These are phyloP conservation scores for Henckelia pumila DNA, from an alignment of 257 asterid species.

Conservation along the genomic window DNA sequence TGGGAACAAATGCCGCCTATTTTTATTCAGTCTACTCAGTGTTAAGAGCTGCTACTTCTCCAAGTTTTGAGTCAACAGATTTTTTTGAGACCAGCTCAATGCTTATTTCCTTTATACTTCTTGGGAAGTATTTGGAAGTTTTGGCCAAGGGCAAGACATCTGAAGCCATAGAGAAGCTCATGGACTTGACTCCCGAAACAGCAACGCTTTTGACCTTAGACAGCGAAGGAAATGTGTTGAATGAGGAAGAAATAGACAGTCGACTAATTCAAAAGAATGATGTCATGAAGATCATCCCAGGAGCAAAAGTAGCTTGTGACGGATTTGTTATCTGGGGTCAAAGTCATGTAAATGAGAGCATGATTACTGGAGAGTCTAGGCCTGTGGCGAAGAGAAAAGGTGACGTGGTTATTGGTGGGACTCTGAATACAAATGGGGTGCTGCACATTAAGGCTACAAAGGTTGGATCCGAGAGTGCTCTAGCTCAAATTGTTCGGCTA, in stretches of 20 bases:
- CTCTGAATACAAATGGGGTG: slow-evolving; percentile 52
- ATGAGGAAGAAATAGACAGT: slow-evolving; percentile 58
- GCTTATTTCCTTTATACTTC: slow-evolving; percentile 62
- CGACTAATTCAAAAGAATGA: slow-evolving; percentile 56
- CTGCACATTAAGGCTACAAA: slow-evolving; percentile 52
- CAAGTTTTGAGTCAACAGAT: slow-evolving; percentile 46
- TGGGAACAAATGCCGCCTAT: slow-evolving; percentile 73
- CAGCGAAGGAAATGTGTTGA: slow-evolving; percentile 37
- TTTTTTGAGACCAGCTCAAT: slow-evolving; percentile 71
- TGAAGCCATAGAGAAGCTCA: slow-evolving; percentile 66
- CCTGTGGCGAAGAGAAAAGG: slow-evolving; percentile 47
- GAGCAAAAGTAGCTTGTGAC: slow-evolving; percentile 62
- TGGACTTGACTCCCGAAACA: slow-evolving; percentile 54
- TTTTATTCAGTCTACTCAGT: slow-evolving; percentile 61
- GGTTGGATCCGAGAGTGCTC: slow-evolving; percentile 74
- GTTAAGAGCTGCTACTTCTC: slow-evolving; percentile 46
- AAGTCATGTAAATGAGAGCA: slow-evolving; percentile 61
- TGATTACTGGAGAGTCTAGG: slow-evolving; percentile 70
- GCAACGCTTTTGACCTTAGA: slow-evolving; percentile 45
- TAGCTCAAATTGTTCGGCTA: slow-evolving; percentile 56
- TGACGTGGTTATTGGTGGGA: slow-evolving; percentile 61
- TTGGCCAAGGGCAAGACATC: slow-evolving; percentile 71
- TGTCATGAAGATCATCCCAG: slow-evolving; percentile 58
- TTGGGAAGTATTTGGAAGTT: slow-evolving; percentile 68
- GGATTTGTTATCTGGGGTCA: slow-evolving; percentile 62